These are phyloP conservation scores for Zygoascus meyerae DNA, from an alignment of 1,139 yeast genomes.

Conservation along the genomic window DNA sequence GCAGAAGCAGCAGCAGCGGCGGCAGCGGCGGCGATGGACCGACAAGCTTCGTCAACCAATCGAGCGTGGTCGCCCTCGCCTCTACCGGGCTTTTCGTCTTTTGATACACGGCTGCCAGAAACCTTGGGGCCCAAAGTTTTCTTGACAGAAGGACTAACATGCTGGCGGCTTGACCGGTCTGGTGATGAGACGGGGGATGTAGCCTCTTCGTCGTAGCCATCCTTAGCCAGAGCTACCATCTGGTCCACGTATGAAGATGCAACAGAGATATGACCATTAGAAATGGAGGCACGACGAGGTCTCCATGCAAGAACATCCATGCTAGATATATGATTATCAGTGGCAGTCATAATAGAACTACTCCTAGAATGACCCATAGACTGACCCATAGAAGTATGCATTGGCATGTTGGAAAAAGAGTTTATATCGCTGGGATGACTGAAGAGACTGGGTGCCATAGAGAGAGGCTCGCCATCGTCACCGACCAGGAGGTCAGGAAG, in stretches of 20 bases:
- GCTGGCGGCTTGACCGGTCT: not conserved
- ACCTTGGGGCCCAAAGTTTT: slow-evolving; percentile 24
- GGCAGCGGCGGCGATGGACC: slow-evolving; percentile 80
- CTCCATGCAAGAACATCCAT: slow-evolving; percentile 21
- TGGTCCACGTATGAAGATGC: slow-evolving; percentile 25
- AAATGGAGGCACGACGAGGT: slow-evolving; percentile 29
- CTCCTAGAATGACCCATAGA: slow-evolving; percentile 16
- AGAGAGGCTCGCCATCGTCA: slow-evolving; percentile 3
- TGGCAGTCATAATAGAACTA: slow-evolving; percentile 18
- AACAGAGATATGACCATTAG: slow-evolving; percentile 29
- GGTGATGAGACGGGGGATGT: not conserved
- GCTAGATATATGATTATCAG: slow-evolving; percentile 14
- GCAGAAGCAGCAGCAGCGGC: slow-evolving; percentile 47
- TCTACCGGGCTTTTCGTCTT: slow-evolving; percentile 6
- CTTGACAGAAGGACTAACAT: not conserved
- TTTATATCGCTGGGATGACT: not conserved
- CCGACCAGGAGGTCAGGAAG: too few species aligned
- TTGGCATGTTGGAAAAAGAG: not conserved
- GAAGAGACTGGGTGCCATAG: slow-evolving; percentile 5
- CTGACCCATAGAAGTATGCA: not conserved
- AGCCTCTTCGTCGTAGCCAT: not conserved
- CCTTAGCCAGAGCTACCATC: slow-evolving; percentile 13
- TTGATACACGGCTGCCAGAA: not conserved
- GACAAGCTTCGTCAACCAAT: slow-evolving; percentile 72
- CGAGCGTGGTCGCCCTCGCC: slow-evolving; percentile 52